Conservation (phyloP, 2,329 filamentous ascomycete genomes). For the Neurospora sp. region DNA sequence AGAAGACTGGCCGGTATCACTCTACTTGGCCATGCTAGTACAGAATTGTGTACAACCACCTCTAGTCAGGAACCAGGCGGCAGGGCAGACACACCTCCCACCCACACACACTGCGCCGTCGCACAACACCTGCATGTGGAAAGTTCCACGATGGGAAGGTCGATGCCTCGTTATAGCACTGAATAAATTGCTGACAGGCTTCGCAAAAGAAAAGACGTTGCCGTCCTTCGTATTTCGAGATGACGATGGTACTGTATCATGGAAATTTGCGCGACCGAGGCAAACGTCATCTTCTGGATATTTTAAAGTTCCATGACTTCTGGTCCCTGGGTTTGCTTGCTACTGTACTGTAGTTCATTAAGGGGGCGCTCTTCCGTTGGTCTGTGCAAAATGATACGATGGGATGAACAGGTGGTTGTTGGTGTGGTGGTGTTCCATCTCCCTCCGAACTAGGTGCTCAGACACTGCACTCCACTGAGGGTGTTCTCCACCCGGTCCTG, state of each 20-base stretch:
- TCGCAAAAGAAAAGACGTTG: background rate
- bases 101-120: background rate
- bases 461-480: background rate
- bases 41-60: background rate
- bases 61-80: background rate
- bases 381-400: background rate
- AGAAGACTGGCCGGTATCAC: no score
- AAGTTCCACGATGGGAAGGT: background rate
- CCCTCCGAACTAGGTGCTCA: background rate
- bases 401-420: background rate
- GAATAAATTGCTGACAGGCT: background rate
- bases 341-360: background rate
- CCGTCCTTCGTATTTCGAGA: background rate
- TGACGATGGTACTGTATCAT: background rate
- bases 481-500: background rate
- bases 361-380: background rate
- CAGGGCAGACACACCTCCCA: background rate
- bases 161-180: background rate
- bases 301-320: background rate
- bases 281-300: background rate
- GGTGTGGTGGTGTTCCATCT: background rate
- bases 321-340: background rate
- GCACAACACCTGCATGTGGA: background rate
- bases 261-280: background rate
- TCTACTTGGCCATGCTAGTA: background rate